Base-by-base conservation (phyloP, 306 rosid genomes). In the Cicer arietinum region DNA sequence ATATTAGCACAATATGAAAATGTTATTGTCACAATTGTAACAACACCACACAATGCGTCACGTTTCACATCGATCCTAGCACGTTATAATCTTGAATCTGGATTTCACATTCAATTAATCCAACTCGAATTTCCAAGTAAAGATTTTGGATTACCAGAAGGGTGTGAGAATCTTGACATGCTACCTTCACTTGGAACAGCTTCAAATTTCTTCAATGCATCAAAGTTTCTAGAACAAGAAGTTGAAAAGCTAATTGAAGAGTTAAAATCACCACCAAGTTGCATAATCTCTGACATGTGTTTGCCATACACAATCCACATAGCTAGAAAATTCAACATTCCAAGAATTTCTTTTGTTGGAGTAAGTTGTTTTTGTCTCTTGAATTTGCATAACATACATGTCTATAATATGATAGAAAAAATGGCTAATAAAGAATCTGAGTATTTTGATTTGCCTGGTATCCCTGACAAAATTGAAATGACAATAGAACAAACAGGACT, bases 141-240 rank as follows among this genome's bases (percentile, higher is more conserved):
- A 74, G 76, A 90, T 53, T 88, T 74, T 35, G 96, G 88, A 45
- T 78, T 93, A 6, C 91, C 96, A 6, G 25, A 72, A 2, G 92
- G 90, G 22, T 90, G 84, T 25, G 98, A 93, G 69, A 90, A 86
- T 83, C 81, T 93, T 25, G 93, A 90, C 30, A 79, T 59, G 79
- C 41, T 90, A 8, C 86, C 90, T 80, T 84, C 93, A 18, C 66
- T 69, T 6, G 77, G 17, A 37, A n/a, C n/a, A 1, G 45, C 69
- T 1, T 0, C 16, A 1, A 30, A 8, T 1, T 82, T 90, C 66
- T 82, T 79, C 64, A 25, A 2, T 11, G 89, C 90, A 60, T 20
- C 69, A 0, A 65, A 11, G 25, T 16, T 69, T 66, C 77, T 87
- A 2, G 77, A 61, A 3, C 50, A 79, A 8, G 77, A 85, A 0